Percentiles rank a stretch among this genome's conserved stretches.
Conservation (phyloP, 768 basidiomycete species). For the Tulasnella sp. region DNA sequence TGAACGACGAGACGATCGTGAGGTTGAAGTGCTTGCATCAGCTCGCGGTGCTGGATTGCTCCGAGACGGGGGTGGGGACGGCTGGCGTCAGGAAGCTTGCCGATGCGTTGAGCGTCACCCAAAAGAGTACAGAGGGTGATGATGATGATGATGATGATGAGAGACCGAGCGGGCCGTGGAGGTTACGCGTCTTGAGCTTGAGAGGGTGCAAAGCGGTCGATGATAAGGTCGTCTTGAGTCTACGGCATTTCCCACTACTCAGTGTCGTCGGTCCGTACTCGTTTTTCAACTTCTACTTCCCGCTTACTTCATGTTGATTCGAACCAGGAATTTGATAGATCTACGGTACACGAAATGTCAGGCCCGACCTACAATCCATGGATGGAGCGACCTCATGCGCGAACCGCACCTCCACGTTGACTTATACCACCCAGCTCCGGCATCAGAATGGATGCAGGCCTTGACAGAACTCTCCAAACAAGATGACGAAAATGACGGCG, state of each 20-base stretch:
- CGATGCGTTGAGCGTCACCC: conserved; percentile 36
- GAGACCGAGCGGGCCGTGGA: conserved; percentile 39
- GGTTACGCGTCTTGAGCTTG: conserved; percentile 47
- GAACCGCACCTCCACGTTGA: background rate
- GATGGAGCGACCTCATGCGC: background rate
- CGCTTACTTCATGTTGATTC: background rate
- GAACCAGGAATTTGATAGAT: background rate
- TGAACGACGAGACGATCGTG: conserved; percentile 47
- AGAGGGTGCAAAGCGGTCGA: conserved; percentile 42
- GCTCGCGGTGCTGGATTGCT: conserved; percentile 54
- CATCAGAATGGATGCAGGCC: background rate
- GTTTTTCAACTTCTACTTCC: background rate
- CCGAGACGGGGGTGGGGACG: conserved; percentile 39
- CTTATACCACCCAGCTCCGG: conserved; percentile 1
- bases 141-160: conserved; percentile 22
- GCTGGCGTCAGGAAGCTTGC: conserved; percentile 44
- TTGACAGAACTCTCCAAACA: background rate
- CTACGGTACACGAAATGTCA: background rate
- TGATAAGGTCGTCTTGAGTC: conserved; percentile 31
- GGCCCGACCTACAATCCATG: background rate
- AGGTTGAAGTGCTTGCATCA: conserved; percentile 41
- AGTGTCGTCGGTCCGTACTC: conserved; percentile 45
- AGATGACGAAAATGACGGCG: background rate
- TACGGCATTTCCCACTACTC: conserved; percentile 45
- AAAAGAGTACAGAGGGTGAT: too few relatives aligned